Percentiles rank a stretch among this genome's conserved stretches.
These are phyloP conservation scores for Pyrus pyrifolia DNA, from an alignment of 306 rosid species.

Conservation along the genomic window DNA sequence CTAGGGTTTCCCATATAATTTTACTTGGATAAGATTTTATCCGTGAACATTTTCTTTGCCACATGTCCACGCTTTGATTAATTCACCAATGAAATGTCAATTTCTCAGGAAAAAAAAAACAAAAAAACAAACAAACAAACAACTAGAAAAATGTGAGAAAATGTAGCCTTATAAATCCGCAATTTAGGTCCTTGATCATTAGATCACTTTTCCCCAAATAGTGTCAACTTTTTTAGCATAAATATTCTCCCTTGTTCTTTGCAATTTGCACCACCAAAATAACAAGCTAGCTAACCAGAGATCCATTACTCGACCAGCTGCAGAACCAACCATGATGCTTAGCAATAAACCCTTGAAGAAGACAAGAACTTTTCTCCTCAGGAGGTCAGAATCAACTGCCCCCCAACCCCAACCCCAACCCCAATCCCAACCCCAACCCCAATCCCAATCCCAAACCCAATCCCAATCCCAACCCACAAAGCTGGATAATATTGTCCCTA, in stretches of 20 bases:
- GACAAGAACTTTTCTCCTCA: conserved; percentile 27
- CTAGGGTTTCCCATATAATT: too few species aligned
- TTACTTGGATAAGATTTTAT: too few species aligned
- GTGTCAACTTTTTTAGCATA: conserved; percentile 22
- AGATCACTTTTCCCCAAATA: not conserved
- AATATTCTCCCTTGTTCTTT: conserved; percentile 17
- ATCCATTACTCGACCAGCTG: not conserved
- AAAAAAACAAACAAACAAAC: too few species aligned
- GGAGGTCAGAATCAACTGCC: conserved; percentile 27
- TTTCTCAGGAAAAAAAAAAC: too few species aligned
- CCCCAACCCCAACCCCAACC: too few species aligned
- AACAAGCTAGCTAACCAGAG: not conserved
- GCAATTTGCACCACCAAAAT: conserved; percentile 21
- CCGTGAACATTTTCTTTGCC: not conserved
- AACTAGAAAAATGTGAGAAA: too few species aligned
- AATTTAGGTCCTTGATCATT: not conserved
- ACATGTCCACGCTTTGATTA: not conserved
- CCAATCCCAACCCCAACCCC: not conserved
- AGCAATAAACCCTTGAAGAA: conserved; percentile 14
- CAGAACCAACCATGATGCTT: not conserved
- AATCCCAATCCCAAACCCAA: not conserved
- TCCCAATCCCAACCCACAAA: not conserved
- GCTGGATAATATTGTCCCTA: conserved; percentile 5
- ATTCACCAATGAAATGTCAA: not conserved
- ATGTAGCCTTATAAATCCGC: too few species aligned